These are phyloP conservation scores for Rosa hybrid DNA, from an alignment of 331 rosid species.

Conservation along the genomic window DNA sequence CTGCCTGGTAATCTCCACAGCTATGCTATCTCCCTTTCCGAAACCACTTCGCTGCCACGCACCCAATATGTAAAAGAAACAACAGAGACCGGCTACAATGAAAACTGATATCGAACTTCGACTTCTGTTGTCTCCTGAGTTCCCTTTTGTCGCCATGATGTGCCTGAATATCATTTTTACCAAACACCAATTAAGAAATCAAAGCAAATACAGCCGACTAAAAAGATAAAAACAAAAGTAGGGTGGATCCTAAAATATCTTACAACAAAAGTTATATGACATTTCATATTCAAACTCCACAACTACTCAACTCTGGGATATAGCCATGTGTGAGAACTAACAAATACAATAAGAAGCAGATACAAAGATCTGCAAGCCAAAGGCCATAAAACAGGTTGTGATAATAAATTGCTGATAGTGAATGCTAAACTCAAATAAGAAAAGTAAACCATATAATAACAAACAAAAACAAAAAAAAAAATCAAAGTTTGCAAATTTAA, in stretches of 20 bases:
- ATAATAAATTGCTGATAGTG: neutral
- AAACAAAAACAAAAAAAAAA: neutral
- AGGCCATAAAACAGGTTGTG: neutral
- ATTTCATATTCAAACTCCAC: neutral
- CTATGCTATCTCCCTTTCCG: slow-evolving; percentile 82
- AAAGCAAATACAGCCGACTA: neutral
- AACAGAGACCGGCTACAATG: slow-evolving; percentile 56
- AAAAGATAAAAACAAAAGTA: neutral
- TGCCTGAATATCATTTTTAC: slow-evolving; percentile 21
- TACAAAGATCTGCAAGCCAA: neutral
- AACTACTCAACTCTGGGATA: neutral
- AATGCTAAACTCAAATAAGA: neutral
- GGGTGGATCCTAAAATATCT: neutral
- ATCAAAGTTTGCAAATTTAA: neutral
- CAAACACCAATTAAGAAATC: neutral
- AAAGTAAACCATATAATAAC: neutral
- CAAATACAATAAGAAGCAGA: neutral
- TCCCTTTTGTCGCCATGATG: slow-evolving; percentile 76
- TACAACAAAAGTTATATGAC: neutral
- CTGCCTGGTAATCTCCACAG: slow-evolving; percentile 55
- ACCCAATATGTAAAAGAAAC: slow-evolving; percentile 68
- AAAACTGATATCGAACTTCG: slow-evolving; percentile 43
- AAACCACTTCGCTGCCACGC: slow-evolving; percentile 84
- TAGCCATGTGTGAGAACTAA: neutral
- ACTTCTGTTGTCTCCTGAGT: slow-evolving; percentile 61